A percentile compares a stretch with the other conserved stretches of the same genome.
These are phyloP conservation scores for Vigna reflexopilosa DNA, from an alignment of 306 rosid species.

Conservation along the genomic window DNA sequence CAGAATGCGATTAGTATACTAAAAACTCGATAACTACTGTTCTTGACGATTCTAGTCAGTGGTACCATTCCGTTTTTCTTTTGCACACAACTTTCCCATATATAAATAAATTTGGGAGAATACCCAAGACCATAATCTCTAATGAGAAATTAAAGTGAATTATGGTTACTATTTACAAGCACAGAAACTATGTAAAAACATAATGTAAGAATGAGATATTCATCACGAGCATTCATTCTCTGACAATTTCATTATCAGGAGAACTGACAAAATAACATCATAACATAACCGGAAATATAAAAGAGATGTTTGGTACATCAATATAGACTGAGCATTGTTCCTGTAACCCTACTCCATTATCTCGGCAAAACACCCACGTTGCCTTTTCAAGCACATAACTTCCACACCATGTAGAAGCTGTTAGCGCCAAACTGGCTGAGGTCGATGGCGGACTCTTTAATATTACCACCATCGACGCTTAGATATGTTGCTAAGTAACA, in stretches of 20 bases:
- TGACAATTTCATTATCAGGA: conserved; percentile 42
- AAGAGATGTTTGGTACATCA: conserved; percentile 53
- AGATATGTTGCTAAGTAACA: conserved; percentile 52
- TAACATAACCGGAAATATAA: conserved; percentile 53
- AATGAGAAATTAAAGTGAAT: not conserved
- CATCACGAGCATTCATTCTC: conserved; percentile 55
- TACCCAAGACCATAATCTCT: not conserved
- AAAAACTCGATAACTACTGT: too few relatives aligned
- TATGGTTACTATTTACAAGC: not conserved
- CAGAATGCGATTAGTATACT: not conserved
- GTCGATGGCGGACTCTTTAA: conserved; percentile 59
- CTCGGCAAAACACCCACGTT: conserved; percentile 45
- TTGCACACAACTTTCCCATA: not conserved
- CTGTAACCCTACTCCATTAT: conserved; percentile 45
- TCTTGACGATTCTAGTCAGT: too few relatives aligned
- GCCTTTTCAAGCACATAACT: conserved; percentile 50
- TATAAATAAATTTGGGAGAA: not conserved
- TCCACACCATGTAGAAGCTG: conserved; percentile 52
- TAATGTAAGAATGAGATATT: conserved; percentile 14
- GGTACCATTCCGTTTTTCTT: not conserved
- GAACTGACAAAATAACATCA: conserved; percentile 47
- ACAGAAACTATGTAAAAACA: conserved; percentile 12
- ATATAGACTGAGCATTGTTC: conserved; percentile 43
- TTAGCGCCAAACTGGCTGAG: conserved; percentile 56
- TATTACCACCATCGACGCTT: conserved; percentile 57